Conservation (phyloP, 306 rosid genomes). For the Fragaria ananassa region DNA sequence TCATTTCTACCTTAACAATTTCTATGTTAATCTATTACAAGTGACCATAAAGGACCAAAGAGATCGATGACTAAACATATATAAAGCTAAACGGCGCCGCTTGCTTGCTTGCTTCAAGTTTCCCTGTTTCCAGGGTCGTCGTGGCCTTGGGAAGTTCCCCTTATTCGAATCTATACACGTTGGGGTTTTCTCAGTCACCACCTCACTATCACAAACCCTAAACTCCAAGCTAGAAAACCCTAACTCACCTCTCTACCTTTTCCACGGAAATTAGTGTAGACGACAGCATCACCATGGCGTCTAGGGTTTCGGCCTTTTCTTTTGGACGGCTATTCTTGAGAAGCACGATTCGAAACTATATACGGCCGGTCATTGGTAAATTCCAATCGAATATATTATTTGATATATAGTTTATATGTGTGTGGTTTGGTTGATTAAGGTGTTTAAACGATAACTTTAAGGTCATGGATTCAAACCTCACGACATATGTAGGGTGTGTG, state of each 20-base stretch:
- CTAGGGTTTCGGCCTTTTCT: neutral
- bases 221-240: neutral
- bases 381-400: neutral
- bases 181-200: neutral
- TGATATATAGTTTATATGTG: neutral
- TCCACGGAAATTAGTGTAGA: neutral
- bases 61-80: neutral
- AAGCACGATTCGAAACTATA: neutral
- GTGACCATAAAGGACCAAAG: slow-evolving; percentile 9
- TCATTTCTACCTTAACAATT: neutral
- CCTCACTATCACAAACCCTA: neutral
- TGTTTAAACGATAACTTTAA: too few relatives aligned
- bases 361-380: neutral
- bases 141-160: slow-evolving; percentile 1
- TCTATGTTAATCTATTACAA: neutral
- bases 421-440: too few relatives aligned
- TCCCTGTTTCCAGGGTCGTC: slow-evolving; percentile 8
- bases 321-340: neutral
- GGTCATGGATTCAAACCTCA: too few relatives aligned
- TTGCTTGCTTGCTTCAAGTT: neutral
- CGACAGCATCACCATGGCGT: neutral
- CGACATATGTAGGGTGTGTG: too few relatives aligned
- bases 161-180: neutral
- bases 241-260: too few relatives aligned
- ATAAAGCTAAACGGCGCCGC: neutral